These are phyloP conservation scores for Kodamaea sp. DNA, from an alignment of 1,139 yeast genomes.

Conservation along the genomic window DNA sequence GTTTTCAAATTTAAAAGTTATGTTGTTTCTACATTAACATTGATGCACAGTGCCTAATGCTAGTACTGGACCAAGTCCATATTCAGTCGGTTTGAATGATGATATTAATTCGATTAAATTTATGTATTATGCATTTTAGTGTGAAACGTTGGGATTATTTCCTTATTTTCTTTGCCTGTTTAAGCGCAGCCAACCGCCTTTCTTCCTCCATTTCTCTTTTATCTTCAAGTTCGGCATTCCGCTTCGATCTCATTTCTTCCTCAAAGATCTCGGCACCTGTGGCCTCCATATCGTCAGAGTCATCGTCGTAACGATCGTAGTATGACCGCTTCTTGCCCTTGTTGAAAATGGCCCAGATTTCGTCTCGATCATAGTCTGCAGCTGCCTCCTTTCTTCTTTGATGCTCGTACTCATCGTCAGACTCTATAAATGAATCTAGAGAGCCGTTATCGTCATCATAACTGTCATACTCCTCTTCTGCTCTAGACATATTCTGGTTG, in stretches of 20 bases:
- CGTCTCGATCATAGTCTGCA: constrained; percentile 70
- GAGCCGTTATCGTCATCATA: constrained; percentile 33
- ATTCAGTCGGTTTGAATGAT: too few species aligned
- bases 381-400: constrained; percentile 10
- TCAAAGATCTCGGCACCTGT: constrained; percentile 83
- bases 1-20: too few species aligned
- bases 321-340: constrained; percentile 55
- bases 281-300: constrained; percentile 87
- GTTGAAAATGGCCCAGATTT: constrained; percentile 85
- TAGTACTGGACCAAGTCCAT: too few species aligned
- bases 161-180: constrained; percentile 22
- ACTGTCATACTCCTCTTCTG: constrained; percentile 11
- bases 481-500: background rate
- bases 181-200: constrained; percentile 30
- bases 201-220: constrained; percentile 61
- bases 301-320: constrained; percentile 48
- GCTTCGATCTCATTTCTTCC: constrained; percentile 72
- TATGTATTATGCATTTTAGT: too few species aligned
- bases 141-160: too few species aligned
- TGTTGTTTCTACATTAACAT: too few species aligned
- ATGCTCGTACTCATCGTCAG: constrained; percentile 53
- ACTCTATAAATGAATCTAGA: constrained; percentile 54
- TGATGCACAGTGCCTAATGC: too few species aligned
- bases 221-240: constrained; percentile 65
- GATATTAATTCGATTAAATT: too few species aligned